phyloP scores from a whole-genome alignment of 2,329 filamentous ascomycete species.

The Emergomyces orientalis region DNA sequence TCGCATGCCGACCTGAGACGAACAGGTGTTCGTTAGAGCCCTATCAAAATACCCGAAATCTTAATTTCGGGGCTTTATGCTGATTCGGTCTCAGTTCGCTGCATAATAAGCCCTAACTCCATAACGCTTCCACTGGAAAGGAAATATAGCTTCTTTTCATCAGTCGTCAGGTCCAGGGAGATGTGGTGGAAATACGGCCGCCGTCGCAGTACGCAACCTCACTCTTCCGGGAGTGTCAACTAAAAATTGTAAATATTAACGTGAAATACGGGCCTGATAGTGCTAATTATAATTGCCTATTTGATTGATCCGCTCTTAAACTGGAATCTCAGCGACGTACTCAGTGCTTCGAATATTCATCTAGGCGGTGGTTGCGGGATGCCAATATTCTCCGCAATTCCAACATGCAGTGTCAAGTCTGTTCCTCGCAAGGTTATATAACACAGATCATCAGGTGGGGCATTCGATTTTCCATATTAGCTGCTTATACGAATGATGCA shows the following conservation, averaged over 20 bases:
- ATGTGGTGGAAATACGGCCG: background rate
- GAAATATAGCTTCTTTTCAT: background rate
- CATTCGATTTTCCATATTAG: background rate
- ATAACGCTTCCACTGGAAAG: background rate
- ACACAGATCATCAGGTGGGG: background rate
- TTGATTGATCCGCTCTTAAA: background rate
- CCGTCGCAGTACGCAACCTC: background rate
- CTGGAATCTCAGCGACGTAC: background rate
- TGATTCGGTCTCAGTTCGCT: background rate
- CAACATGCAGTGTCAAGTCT: background rate
- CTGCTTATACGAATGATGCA: background rate
- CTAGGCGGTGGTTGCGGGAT: background rate
- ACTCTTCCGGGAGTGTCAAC: no score
- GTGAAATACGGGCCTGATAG: no score
- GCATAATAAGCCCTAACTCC: background rate
- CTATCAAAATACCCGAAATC: background rate
- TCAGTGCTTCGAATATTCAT: background rate
- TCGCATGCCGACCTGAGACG: background rate
- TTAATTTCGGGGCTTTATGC: background rate
- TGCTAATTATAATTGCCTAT: background rate
- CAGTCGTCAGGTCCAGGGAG: background rate
- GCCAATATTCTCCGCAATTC: background rate
- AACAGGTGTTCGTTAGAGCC: background rate
- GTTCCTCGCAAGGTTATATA: background rate
- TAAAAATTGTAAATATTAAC: no score